Evolutionary conservation across 768 basidiomycete species (phyloP).

Genomic region (Cystobasidium onofrii): DNA sequence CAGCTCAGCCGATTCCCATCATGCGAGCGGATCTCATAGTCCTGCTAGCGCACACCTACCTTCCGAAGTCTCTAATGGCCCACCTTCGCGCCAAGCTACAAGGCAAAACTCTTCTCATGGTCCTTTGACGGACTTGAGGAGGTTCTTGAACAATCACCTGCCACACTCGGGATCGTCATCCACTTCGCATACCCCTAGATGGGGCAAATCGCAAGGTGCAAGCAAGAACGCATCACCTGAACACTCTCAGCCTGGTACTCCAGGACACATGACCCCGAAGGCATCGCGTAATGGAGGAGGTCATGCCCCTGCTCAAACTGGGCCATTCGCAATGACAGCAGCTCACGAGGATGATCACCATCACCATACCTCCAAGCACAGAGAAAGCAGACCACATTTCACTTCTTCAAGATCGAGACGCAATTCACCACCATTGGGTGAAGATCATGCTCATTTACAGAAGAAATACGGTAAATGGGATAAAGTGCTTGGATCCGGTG

Average conservation of each 20-base stretch:
- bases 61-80: slow-evolving; percentile 30
- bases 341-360: slow-evolving; percentile 4
- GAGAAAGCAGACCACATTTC: background rate
- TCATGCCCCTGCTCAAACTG: background rate
- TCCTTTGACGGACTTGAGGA: slow-evolving; percentile 82
- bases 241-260: slow-evolving; percentile 34
- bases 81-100: slow-evolving; percentile 45
- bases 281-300: slow-evolving; percentile 11
- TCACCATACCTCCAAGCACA: background rate
- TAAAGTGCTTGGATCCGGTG: slow-evolving; percentile 83
- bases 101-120: slow-evolving; percentile 52
- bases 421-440: slow-evolving; percentile 61
- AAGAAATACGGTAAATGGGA: slow-evolving; percentile 99
- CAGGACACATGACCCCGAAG: slow-evolving; percentile 27
- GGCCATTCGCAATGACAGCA: slow-evolving; percentile 15
- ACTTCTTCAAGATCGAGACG: slow-evolving; percentile 32
- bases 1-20: slow-evolving; percentile 36
- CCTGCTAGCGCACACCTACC: slow-evolving; percentile 35
- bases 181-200: slow-evolving; percentile 21
- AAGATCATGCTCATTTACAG: slow-evolving; percentile 80
- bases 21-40: slow-evolving; percentile 13
- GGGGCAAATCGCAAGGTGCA: slow-evolving; percentile 16
- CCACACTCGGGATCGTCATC: slow-evolving; percentile 35
- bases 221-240: slow-evolving; percentile 27
- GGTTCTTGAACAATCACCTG: slow-evolving; percentile 88